phyloP scores from a whole-genome alignment of 768 basidiomycete species.

The Dioszegia aurantiaca region DNA sequence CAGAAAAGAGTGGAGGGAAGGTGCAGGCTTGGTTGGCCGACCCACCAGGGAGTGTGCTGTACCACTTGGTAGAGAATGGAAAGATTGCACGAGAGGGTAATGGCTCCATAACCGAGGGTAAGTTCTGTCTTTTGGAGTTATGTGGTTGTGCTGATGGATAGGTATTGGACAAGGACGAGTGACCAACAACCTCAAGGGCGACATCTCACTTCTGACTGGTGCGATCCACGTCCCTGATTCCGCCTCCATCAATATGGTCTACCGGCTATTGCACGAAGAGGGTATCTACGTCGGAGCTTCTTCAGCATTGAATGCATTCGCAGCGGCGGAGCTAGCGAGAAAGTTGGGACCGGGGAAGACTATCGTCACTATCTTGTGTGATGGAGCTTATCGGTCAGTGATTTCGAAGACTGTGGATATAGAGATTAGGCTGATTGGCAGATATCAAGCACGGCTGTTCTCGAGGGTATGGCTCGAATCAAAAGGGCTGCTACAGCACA shows the following conservation, averaged over 20 bases:
- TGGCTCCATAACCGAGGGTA: slow-evolving; percentile 53
- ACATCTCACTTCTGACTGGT: slow-evolving; percentile 73
- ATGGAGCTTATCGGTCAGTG: slow-evolving; percentile 86
- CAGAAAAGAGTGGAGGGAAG: slow-evolving; percentile 73
- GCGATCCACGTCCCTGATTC: slow-evolving; percentile 82
- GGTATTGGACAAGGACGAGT: slow-evolving; percentile 91
- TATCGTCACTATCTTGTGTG: slow-evolving; percentile 84
- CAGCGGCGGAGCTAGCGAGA: slow-evolving; percentile 81
- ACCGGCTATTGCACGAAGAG: slow-evolving; percentile 83
- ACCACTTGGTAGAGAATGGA: slow-evolving; percentile 75
- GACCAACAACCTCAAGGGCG: slow-evolving; percentile 82
- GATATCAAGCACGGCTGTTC: slow-evolving; percentile 88
- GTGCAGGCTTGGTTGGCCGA: slow-evolving; percentile 93
- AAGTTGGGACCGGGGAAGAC: slow-evolving; percentile 78
- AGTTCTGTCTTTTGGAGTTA: slow-evolving; percentile 13
- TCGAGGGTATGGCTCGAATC: slow-evolving; percentile 84
- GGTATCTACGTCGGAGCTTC: slow-evolving; percentile 93
- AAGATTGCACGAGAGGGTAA: slow-evolving; percentile 52
- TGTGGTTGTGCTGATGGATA: neutral
- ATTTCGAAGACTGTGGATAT: neutral
- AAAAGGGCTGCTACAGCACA: slow-evolving; percentile 72
- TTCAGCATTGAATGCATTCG: slow-evolving; percentile 89
- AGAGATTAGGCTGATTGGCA: slow-evolving; percentile 21
- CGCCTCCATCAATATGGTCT: slow-evolving; percentile 89
- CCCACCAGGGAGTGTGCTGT: slow-evolving; percentile 90